phyloP scores from a whole-genome alignment of 352 stramenopile species.

The Pythium apleroticum region DNA sequence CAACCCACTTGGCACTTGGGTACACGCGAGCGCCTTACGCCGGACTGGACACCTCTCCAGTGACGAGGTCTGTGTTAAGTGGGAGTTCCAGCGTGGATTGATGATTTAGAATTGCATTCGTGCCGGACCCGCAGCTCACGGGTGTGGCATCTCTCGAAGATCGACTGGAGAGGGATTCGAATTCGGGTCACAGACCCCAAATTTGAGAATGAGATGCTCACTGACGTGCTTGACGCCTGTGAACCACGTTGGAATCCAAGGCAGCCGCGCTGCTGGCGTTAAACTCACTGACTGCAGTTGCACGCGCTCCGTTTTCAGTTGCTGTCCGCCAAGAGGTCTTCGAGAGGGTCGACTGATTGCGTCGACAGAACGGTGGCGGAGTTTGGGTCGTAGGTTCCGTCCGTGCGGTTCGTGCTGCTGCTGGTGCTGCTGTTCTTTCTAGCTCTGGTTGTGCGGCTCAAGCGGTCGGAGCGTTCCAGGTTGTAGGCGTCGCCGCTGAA shows the following conservation, averaged over 20 bases:
- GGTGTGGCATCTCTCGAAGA: no score
- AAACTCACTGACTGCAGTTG: neutral
- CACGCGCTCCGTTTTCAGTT: neutral
- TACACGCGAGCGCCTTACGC: neutral
- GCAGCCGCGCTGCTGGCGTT: no score
- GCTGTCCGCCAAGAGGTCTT: neutral
- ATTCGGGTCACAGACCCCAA: no score
- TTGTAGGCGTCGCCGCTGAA: neutral
- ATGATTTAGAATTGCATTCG: neutral
- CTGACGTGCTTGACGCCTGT: no score
- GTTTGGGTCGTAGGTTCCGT: neutral
- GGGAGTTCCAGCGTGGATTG: neutral
- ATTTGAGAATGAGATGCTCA: no score
- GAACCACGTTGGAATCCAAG: no score
- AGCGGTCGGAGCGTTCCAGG: neutral
- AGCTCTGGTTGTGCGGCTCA: neutral
- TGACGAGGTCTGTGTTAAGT: neutral
- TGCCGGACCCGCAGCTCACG: no score
- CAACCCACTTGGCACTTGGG: neutral
- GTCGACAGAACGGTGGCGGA: neutral
- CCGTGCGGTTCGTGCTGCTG: neutral
- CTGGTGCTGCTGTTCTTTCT: conserved; percentile 4
- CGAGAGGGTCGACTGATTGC: neutral
- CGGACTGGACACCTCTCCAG: neutral
- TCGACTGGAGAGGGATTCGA: no score